Base-by-base conservation (phyloP, 345 rosid genomes). In the Anastatica hierochuntica region DNA sequence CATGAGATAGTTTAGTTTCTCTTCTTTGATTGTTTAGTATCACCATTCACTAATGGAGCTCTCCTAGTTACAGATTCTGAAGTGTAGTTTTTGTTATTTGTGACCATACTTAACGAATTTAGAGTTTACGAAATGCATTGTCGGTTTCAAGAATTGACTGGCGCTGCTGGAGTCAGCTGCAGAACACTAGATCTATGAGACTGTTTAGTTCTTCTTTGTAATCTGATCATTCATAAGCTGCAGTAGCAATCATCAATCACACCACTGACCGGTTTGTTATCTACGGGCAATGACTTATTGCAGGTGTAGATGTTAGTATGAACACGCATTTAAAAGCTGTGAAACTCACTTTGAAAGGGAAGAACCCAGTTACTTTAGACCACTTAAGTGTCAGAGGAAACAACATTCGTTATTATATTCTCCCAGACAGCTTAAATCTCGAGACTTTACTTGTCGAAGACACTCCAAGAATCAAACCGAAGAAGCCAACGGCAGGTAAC, bases 281-380 rank as follows among this genome's bases (percentile, higher is more conserved):
- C 31, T 52, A 5, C 14, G 36, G 43, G 63, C 9, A 5, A 48
- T 48, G 29, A 31, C 14, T 34, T 10, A 14, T 43, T 67, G 62
- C 50, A 94, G 99, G 99, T 71, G 99, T 94, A 20, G 99, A 94
- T 72, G 77, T 88, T 62, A 88, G 99, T 34, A 88, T 94, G 99
- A 94, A 94, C 66, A 94, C 97, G 3, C 99, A 94, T 72, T 70
- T 94, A 75, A 94, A 88, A 70, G 73, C 92, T 3, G 99, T 94
- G 77, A 88, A 94, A 54, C 85, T 94, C 17, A 88, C 95, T 14
- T 48, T 94, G 70, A 94, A 88, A 77, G 99, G 99, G 61, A 88
- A 88, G 71, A 85, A 88, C 64, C 95, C 97, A 27, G 84, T 88
- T 53, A 76, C 81, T 15, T 46, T 94, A 60, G 99, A 94, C 75